Evolutionary conservation across 2,329 filamentous ascomycete genomes (phyloP).

Genomic region (Aschersonia sp.): DNA sequence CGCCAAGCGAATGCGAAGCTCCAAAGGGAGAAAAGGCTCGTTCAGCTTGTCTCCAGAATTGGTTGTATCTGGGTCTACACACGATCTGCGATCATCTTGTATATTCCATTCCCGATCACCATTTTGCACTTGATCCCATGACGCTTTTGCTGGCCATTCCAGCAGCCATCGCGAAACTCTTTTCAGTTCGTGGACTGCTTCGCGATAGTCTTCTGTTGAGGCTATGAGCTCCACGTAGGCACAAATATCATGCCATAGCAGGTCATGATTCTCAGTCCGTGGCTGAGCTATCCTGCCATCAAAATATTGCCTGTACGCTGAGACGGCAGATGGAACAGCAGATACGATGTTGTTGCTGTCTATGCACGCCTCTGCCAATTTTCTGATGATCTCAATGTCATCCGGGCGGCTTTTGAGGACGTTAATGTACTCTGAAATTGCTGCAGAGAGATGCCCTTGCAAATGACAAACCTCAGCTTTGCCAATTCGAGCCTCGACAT

Average conservation of each 20-base stretch:
- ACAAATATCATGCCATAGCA: constrained; percentile 70
- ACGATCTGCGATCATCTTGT: constrained; percentile 50
- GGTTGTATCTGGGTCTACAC: constrained; percentile 44
- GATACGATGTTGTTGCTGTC: constrained; percentile 32
- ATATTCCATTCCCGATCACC: constrained; percentile 88
- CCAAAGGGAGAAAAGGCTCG: constrained; percentile 60
- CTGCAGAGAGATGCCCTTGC: constrained; percentile 36
- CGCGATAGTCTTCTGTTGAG: constrained; percentile 43
- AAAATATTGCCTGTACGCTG: constrained; percentile 34
- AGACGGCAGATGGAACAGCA: constrained; percentile 24
- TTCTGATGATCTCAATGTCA: constrained; percentile 39
- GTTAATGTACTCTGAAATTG: constrained; percentile 41
- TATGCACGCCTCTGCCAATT: constrained; percentile 41
- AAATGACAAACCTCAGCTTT: constrained; percentile 44
- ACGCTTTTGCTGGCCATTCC: constrained; percentile 55
- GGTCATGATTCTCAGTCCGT: neutral
- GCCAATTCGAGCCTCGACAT: constrained; percentile 42
- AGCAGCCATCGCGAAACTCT: constrained; percentile 68
- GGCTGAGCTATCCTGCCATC: constrained; percentile 17
- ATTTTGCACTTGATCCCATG: constrained; percentile 58
- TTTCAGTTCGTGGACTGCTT: constrained; percentile 58
- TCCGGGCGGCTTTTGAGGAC: constrained; percentile 36
- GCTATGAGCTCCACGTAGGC: constrained; percentile 74
- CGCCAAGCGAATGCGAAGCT: constrained; percentile 73
- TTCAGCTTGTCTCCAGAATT: constrained; percentile 45